Percentiles rank a stretch among this genome's conserved stretches.
phyloP scores from a whole-genome alignment of 2,329 filamentous ascomycete genomes.

The Diaporthe caulivora region DNA sequence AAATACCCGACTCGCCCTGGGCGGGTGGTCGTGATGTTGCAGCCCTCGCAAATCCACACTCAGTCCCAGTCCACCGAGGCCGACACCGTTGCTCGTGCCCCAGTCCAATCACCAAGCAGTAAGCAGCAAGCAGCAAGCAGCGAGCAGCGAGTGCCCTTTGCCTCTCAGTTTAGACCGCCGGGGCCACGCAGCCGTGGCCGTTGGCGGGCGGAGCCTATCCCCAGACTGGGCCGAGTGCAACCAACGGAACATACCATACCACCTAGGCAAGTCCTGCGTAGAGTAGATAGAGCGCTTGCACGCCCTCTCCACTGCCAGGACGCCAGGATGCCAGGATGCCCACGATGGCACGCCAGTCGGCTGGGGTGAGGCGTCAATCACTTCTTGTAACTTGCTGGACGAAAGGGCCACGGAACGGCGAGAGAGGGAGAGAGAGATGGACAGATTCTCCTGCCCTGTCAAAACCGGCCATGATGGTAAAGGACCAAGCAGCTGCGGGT shows the following conservation, averaged over 20 bases:
- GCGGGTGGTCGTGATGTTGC: constrained; percentile 19
- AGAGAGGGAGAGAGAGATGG: neutral
- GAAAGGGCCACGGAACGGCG: too few species aligned
- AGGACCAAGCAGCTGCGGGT: constrained; percentile 28
- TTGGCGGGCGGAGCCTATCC: constrained; percentile 22
- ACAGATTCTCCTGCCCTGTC: neutral
- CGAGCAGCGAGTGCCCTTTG: too few species aligned
- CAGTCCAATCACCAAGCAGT: too few species aligned
- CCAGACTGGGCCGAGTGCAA: constrained; percentile 20
- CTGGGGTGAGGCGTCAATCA: neutral
- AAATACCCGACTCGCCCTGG: constrained; percentile 38
- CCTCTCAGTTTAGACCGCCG: constrained; percentile 33
- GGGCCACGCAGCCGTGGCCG: constrained; percentile 29
- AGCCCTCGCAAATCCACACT: constrained; percentile 34
- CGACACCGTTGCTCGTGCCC: constrained; percentile 20
- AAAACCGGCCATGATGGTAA: constrained; percentile 14
- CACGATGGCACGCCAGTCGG: constrained; percentile 10
- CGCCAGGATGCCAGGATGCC: constrained; percentile 14
- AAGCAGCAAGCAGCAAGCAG: too few species aligned
- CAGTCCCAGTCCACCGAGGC: neutral
- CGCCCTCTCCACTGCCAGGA: constrained; percentile 1
- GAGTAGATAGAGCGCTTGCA: constrained; percentile 21
- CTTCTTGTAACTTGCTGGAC: too few species aligned
- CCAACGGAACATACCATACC: constrained; percentile 24
- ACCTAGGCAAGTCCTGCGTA: neutral